Evolutionary conservation across 164 flowering plant genomes (phyloP), one percentile per base, ranked within the genome.

Genomic region (Hamamelis virginiana): DNA sequence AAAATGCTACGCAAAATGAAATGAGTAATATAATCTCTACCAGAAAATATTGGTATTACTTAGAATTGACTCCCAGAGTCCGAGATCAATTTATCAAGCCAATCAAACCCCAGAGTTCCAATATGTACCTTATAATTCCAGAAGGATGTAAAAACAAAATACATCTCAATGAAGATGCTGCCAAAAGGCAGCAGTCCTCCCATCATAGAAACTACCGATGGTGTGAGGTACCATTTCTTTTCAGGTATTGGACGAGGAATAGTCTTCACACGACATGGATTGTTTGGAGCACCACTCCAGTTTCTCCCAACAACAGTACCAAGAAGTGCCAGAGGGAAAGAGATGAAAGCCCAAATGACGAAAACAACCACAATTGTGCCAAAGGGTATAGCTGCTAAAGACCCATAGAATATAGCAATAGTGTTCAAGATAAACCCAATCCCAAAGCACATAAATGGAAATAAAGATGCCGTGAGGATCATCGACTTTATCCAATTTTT

Each of bases 171-270:
- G 78, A 95, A 95, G 67, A 95, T 95, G 83, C 85, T 95, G 55
- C 99, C 99, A 82, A 95, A 95, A 3, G 99, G 99, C 69, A 95
- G 87, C 66, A 95, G 74, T n/a, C 99, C 99, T 46, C 99, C 99
- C 97, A 95, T 92, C 72, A 95, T 73, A 38, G 99, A 91, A 62
- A 95, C 91, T 19, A 95, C 86, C 52, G 94, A 92, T 8, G 99
- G 99, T 52, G 97, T 95, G 56, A 92, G 87, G 74, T 95, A 95
- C 99, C 99, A 95, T 72, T 94, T 94, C 85, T 92, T 94, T 87
- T 92, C 97, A 41, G 98, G 98, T 25, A 94, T 94, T 26, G 97
- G 98, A 57, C 97, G 95, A 69, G 98, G 98, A 82, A 94, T 94
- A 69, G 98, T 92, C 84, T 94, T 94, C 75, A 94, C 98, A 63